Conservation (phyloP, 2,329 filamentous ascomycete genomes). For the Madurella fahalii region DNA sequence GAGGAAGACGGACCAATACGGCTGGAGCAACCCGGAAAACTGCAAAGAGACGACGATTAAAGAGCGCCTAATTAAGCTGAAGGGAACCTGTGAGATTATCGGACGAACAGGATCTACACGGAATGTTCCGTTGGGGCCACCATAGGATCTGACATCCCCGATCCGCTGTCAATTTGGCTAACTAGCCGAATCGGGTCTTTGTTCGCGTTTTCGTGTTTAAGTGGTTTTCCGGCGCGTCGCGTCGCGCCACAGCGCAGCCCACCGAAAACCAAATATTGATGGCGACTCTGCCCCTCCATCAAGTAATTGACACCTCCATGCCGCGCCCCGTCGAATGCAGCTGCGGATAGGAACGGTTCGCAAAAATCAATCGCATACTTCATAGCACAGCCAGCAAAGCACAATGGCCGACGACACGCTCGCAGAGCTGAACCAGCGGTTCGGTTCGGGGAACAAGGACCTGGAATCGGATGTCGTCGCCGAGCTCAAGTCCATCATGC, state of each 20-base stretch:
- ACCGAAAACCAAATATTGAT: constrained; percentile 5
- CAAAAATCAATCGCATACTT: background rate
- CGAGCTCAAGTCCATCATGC: constrained; percentile 82
- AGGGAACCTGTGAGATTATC: too few species aligned
- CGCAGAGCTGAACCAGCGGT: constrained; percentile 43
- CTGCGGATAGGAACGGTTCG: too few species aligned
- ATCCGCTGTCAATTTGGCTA: too few species aligned
- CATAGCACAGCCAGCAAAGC: background rate
- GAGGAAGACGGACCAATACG: too few species aligned
- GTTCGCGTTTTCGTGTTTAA: constrained; percentile 15
- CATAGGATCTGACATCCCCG: too few species aligned
- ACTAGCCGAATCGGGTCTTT: background rate
- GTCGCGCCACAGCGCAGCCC: constrained; percentile 10
- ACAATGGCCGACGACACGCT: constrained; percentile 38
- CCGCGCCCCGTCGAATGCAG: background rate
- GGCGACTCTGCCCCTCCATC: constrained; percentile 9
- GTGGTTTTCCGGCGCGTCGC: background rate
- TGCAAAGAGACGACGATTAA: too few species aligned
- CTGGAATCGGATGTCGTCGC: constrained; percentile 73
- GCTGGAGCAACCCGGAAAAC: too few species aligned
- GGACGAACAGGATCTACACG: too few species aligned
- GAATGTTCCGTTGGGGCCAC: too few species aligned
- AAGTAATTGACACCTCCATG: background rate
- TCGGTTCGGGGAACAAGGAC: constrained; percentile 53
- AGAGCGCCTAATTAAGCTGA: too few species aligned